Conservation (phyloP, 306 rosid species). For the Leucaena leucocephala region DNA sequence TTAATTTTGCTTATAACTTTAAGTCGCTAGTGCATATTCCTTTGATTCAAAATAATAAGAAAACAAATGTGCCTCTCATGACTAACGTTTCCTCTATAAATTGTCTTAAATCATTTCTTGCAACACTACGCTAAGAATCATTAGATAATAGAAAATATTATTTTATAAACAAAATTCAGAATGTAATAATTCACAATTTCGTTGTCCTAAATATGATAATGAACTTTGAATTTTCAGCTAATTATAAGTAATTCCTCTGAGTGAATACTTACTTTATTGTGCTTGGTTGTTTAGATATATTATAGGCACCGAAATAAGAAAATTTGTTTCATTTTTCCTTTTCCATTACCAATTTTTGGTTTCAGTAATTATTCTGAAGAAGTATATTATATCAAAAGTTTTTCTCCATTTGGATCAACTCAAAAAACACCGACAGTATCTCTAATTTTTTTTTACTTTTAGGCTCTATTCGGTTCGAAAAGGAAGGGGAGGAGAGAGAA, state of each 20-base stretch:
- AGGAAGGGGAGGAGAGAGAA: no score
- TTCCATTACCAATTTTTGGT: background rate
- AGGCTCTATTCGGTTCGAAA: no score
- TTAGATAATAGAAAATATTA: background rate
- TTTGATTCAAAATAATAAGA: no score
- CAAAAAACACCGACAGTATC: no score
- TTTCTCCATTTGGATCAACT: no score
- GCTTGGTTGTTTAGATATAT: background rate
- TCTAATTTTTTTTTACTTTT: no score
- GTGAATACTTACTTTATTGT: background rate
- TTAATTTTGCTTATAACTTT: no score
- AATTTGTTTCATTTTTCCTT: background rate
- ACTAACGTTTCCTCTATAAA: background rate
- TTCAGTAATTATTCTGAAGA: background rate
- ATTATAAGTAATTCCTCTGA: background rate
- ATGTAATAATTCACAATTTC: background rate
- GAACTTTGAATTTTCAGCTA: background rate
- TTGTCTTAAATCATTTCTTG: background rate
- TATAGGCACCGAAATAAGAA: background rate
- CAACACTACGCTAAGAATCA: background rate
- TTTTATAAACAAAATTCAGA: background rate
- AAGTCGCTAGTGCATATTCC: no score
- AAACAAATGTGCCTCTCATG: background rate
- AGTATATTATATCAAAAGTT: background rate
- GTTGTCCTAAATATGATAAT: background rate